Evolutionary conservation across 768 basidiomycete genomes (phyloP).

Genomic region (Rubroboletus pulcherrimus): DNA sequence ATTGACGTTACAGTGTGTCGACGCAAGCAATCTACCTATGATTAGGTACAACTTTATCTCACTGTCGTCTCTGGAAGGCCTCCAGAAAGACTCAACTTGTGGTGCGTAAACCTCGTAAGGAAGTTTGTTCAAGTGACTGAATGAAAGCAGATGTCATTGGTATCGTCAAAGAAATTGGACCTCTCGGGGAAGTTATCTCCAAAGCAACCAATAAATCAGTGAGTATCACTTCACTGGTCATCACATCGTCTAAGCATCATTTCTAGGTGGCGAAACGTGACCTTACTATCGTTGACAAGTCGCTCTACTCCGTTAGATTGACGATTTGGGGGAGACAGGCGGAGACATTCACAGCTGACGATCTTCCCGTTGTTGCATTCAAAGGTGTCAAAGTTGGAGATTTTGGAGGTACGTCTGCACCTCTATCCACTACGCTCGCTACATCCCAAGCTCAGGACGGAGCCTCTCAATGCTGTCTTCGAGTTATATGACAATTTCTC

Average conservation of each 20-base stretch:
- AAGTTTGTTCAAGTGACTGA: not conserved
- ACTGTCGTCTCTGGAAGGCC: constrained; percentile 56
- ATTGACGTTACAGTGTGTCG: constrained; percentile 61
- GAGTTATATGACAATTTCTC: constrained; percentile 79
- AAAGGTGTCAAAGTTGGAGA: constrained; percentile 93
- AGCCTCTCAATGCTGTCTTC: constrained; percentile 80
- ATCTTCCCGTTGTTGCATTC: constrained; percentile 79
- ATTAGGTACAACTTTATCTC: constrained; percentile 81
- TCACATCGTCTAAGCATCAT: constrained; percentile 1
- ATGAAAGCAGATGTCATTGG: constrained; percentile 72
- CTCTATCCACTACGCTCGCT: not conserved
- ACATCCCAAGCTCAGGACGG: constrained; percentile 48
- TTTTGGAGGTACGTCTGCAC: constrained; percentile 59
- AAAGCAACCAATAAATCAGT: constrained; percentile 67
- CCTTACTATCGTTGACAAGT: constrained; percentile 80
- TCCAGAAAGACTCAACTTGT: constrained; percentile 77
- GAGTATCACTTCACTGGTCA: constrained; percentile 1
- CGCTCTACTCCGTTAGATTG: constrained; percentile 71
- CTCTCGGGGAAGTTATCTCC: constrained; percentile 67
- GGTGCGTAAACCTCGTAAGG: constrained; percentile 46
- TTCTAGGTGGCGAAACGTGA: constrained; percentile 83
- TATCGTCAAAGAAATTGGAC: constrained; percentile 74
- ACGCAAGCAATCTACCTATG: constrained; percentile 69
- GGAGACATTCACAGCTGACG: constrained; percentile 63
- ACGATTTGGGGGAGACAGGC: constrained; percentile 98